Percentiles rank a stretch among this genome's conserved stretches.
These are phyloP conservation scores for Penicillium sclerotigenum DNA, from an alignment of 2,329 filamentous ascomycete species.

Conservation along the genomic window DNA sequence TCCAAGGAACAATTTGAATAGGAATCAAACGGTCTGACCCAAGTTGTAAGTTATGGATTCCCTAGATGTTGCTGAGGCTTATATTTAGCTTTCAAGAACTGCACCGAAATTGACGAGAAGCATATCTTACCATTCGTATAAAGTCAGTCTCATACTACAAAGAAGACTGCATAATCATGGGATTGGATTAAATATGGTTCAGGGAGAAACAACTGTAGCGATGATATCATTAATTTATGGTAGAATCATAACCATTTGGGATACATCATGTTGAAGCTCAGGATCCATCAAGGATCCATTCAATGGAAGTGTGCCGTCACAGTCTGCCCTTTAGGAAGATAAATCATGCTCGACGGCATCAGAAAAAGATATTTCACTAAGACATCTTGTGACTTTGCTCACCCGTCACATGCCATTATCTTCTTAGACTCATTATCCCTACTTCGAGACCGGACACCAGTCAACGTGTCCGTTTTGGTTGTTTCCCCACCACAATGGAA, in stretches of 20 bases:
- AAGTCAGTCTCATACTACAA: neutral
- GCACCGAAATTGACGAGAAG: too few species aligned
- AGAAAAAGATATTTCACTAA: neutral
- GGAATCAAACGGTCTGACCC: slow-evolving; percentile 48
- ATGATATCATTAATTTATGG: neutral
- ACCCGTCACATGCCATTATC: neutral
- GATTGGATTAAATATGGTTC: too few species aligned
- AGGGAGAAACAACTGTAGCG: neutral
- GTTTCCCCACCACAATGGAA: slow-evolving; percentile 57
- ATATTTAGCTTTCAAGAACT: too few species aligned
- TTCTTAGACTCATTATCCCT: neutral
- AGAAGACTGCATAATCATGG: neutral
- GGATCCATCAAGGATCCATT: neutral
- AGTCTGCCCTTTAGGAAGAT: neutral
- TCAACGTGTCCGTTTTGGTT: slow-evolving; percentile 50
- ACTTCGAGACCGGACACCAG: slow-evolving; percentile 43
- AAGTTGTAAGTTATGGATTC: too few species aligned
- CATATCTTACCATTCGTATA: too few species aligned
- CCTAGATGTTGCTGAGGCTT: too few species aligned
- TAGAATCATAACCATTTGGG: neutral
- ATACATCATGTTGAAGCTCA: neutral
- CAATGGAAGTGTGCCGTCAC: neutral
- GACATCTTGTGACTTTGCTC: neutral
- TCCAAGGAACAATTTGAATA: slow-evolving; percentile 51
- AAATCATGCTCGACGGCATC: neutral